A percentile compares a stretch with the other conserved stretches of the same genome.
phyloP scores from a whole-genome alignment of 352 stramenopile species.

The Globisporangium spinosum region DNA sequence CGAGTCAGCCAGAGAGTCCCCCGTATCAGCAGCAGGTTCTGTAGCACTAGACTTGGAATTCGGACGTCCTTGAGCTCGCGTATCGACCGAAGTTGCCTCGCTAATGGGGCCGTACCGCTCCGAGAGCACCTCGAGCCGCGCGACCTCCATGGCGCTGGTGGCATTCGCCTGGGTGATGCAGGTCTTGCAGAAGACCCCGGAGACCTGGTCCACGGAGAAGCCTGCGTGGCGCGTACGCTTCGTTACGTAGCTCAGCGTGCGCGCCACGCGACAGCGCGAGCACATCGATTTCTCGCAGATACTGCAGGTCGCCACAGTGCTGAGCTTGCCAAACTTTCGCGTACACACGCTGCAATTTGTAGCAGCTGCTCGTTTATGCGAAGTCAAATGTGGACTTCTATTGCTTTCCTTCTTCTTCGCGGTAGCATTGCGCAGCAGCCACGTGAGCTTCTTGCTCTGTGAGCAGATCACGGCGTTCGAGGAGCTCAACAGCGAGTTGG shows the following conservation, averaged over 20 bases:
- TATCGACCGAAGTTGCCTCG: not conserved
- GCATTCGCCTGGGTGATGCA: slow-evolving; percentile 24
- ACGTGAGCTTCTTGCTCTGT: slow-evolving; percentile 37
- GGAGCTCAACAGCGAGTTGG: slow-evolving; percentile 23
- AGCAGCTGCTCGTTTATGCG: not conserved
- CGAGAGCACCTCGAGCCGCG: slow-evolving; percentile 20
- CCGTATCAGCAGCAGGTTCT: not conserved
- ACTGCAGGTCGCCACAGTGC: slow-evolving; percentile 26
- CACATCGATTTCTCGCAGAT: slow-evolving; percentile 27
- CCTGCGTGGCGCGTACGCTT: slow-evolving; percentile 3
- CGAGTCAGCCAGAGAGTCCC: not conserved
- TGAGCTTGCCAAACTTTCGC: slow-evolving; percentile 22
- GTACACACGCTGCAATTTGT: slow-evolving; percentile 21
- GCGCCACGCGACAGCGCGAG: slow-evolving; percentile 25
- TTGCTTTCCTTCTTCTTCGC: not conserved
- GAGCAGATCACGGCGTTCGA: slow-evolving; percentile 23
- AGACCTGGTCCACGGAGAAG: slow-evolving; percentile 14
- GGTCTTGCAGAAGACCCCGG: slow-evolving; percentile 30
- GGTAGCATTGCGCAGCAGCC: slow-evolving; percentile 18
- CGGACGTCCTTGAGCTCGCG: not conserved
- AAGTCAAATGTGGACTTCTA: not conserved
- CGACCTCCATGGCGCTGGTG: slow-evolving; percentile 22
- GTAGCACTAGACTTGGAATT: not conserved
- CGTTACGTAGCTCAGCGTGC: slow-evolving; percentile 26
- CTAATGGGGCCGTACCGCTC: slow-evolving; percentile 10